These are phyloP conservation scores for Beauveria medogensis DNA, from an alignment of 2,329 filamentous ascomycete species.

Conservation along the genomic window DNA sequence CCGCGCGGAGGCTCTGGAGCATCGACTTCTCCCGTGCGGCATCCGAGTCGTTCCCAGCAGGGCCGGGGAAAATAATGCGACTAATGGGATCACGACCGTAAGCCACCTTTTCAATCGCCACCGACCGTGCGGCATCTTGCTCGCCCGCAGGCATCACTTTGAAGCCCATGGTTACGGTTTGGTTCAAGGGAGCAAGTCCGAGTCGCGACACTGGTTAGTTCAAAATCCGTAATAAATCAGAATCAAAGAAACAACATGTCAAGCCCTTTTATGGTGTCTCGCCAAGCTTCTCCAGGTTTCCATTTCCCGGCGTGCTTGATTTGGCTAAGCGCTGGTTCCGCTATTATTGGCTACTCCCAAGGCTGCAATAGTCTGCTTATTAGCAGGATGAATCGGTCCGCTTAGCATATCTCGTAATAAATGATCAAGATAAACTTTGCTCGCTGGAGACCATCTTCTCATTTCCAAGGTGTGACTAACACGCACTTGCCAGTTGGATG, in stretches of 20 bases:
- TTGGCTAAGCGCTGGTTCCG: not conserved
- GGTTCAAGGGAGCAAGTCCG: not conserved
- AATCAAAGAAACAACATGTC: not conserved
- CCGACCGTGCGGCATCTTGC: constrained; percentile 6
- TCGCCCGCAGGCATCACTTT: constrained; percentile 3
- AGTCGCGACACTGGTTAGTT: too few species aligned
- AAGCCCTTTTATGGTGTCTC: not conserved
- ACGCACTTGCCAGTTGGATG: too few species aligned
- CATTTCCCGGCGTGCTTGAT: constrained; percentile 5
- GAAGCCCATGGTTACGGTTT: constrained; percentile 3
- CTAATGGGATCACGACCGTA: constrained; percentile 18
- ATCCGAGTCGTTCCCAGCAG: constrained; percentile 16
- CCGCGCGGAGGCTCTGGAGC: constrained; percentile 14
- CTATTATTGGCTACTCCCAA: not conserved
- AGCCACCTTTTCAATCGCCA: constrained; percentile 10
- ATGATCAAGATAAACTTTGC: too few species aligned
- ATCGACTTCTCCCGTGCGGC: constrained; percentile 17
- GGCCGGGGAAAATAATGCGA: constrained; percentile 24
- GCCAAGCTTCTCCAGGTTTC: constrained; percentile 4
- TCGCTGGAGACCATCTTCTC: too few species aligned
- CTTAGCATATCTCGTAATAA: too few species aligned
- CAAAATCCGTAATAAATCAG: not conserved
- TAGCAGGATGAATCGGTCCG: too few species aligned
- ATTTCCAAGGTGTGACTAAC: too few species aligned
- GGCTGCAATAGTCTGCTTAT: too few species aligned